phyloP scores from a whole-genome alignment of 306 rosid genomes.

The Calophaca sinica region DNA sequence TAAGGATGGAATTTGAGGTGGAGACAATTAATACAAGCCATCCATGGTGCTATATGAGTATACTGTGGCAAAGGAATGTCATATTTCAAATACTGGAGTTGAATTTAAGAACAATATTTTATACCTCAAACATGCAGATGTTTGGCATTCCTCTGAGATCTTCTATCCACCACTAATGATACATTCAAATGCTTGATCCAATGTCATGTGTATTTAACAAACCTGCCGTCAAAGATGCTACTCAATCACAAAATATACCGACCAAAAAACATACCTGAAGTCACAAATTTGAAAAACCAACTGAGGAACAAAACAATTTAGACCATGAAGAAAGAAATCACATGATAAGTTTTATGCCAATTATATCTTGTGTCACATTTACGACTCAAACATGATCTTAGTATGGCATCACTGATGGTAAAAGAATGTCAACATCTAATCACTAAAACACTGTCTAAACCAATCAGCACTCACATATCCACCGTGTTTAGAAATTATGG shows the following conservation, averaged over 20 bases:
- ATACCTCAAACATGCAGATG: conserved; percentile 67
- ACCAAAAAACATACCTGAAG: not conserved
- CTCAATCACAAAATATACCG: conserved; percentile 44
- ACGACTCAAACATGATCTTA: not conserved
- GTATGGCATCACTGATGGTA: not conserved
- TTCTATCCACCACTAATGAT: conserved; percentile 62
- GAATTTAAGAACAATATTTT: conserved; percentile 16
- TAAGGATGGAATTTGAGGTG: conserved; percentile 16
- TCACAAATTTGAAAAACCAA: conserved; percentile 21
- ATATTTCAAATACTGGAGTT: conserved; percentile 20
- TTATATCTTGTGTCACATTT: not conserved
- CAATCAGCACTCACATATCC: conserved; percentile 16
- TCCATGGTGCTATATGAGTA: conserved; percentile 1
- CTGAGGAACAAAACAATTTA: not conserved
- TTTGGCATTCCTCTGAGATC: conserved; percentile 63
- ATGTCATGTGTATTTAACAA: conserved; percentile 49
- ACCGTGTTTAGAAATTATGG: conserved; percentile 4
- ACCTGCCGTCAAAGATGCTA: conserved; percentile 44
- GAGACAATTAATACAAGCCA: conserved; percentile 14
- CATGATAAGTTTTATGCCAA: not conserved
- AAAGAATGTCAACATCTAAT: conserved; percentile 13
- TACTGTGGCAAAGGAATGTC: conserved; percentile 21
- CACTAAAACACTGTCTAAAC: conserved; percentile 18
- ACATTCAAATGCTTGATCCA: conserved; percentile 53
- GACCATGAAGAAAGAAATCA: conserved; percentile 14